These are phyloP conservation scores for Aspergillus egyptiacus DNA, from an alignment of 495 filamentous ascomycete species.

Conservation along the genomic window DNA sequence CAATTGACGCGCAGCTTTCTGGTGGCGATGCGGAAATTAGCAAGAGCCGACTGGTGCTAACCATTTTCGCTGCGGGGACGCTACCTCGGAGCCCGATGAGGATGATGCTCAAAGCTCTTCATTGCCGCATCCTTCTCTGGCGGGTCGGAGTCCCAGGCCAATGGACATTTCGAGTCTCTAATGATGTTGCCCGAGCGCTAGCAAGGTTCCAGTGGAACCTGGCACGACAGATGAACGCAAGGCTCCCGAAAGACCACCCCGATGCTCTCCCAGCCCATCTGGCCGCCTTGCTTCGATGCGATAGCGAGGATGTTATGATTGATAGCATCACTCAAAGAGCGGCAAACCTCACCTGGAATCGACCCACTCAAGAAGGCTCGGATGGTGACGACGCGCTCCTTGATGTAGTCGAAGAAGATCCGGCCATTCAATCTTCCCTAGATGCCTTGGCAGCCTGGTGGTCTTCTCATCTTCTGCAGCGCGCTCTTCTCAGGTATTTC, in stretches of 20 bases:
- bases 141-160: slow-evolving; percentile 61
- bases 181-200: slow-evolving; percentile 59
- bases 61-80: slow-evolving; percentile 82
- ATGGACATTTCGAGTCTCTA: slow-evolving; percentile 53
- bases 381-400: slow-evolving; percentile 61
- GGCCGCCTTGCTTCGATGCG: slow-evolving; percentile 61
- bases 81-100: slow-evolving; percentile 76
- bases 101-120: slow-evolving; percentile 87
- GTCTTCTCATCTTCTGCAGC: slow-evolving; percentile 70
- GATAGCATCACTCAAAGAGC: slow-evolving; percentile 75
- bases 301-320: slow-evolving; percentile 74
- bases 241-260: slow-evolving; percentile 49
- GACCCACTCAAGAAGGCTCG: slow-evolving; percentile 59
- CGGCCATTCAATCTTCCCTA: slow-evolving; percentile 77
- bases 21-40: slow-evolving; percentile 88
- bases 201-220: slow-evolving; percentile 75
- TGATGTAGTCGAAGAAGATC: slow-evolving; percentile 80
- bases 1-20: slow-evolving; percentile 89
- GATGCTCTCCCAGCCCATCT: slow-evolving; percentile 75
- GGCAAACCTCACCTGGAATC: slow-evolving; percentile 88
- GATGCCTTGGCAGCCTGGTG: slow-evolving; percentile 91
- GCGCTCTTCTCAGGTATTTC: slow-evolving; percentile 57
- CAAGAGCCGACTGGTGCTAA: slow-evolving; percentile 78
- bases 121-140: slow-evolving; percentile 84
- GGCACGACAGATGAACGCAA: slow-evolving; percentile 59